phyloP scores from a whole-genome alignment of 495 filamentous ascomycete genomes.

The Penicillium argentinense region DNA sequence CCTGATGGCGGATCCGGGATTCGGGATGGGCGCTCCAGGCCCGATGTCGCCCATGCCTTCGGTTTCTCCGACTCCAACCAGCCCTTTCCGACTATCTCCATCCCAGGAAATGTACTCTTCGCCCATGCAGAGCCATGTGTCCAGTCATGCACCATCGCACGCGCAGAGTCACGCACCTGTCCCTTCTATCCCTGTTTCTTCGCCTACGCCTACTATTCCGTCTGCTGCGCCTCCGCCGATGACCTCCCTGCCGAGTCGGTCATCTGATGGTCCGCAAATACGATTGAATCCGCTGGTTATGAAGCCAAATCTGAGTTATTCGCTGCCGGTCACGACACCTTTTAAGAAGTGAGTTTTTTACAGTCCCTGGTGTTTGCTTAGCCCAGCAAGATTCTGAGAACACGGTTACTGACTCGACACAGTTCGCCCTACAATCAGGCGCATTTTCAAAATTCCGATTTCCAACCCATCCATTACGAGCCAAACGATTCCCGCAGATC shows the following conservation, averaged over 20 bases:
- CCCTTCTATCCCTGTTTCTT: constrained; percentile 32
- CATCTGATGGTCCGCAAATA: constrained; percentile 43
- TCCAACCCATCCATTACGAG: constrained; percentile 64
- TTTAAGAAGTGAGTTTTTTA: constrained; percentile 42
- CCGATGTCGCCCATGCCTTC: constrained; percentile 33
- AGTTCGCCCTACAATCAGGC: constrained; percentile 76
- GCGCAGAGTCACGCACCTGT: constrained; percentile 32
- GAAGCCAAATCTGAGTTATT: constrained; percentile 46
- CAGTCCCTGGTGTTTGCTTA: constrained; percentile 2
- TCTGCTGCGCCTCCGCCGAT: constrained; percentile 39
- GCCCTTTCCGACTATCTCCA: constrained; percentile 44
- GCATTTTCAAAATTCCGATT: constrained; percentile 81
- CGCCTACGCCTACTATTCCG: constrained; percentile 30
- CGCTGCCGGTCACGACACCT: constrained; percentile 42
- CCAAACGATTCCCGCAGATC: constrained; percentile 39
- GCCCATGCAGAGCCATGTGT: constrained; percentile 31
- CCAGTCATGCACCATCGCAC: constrained; percentile 19
- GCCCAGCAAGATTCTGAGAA: not conserved
- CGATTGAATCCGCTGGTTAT: constrained; percentile 50
- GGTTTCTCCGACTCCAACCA: constrained; percentile 48
- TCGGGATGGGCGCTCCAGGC: constrained; percentile 36
- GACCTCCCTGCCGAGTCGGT: constrained; percentile 37
- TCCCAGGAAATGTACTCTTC: constrained; percentile 42
- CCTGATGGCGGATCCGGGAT: constrained; percentile 44
- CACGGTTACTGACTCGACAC: constrained; percentile 47